Conservation (phyloP, 2,329 filamentous ascomycete species). For the Monilinia fructicola region DNA sequence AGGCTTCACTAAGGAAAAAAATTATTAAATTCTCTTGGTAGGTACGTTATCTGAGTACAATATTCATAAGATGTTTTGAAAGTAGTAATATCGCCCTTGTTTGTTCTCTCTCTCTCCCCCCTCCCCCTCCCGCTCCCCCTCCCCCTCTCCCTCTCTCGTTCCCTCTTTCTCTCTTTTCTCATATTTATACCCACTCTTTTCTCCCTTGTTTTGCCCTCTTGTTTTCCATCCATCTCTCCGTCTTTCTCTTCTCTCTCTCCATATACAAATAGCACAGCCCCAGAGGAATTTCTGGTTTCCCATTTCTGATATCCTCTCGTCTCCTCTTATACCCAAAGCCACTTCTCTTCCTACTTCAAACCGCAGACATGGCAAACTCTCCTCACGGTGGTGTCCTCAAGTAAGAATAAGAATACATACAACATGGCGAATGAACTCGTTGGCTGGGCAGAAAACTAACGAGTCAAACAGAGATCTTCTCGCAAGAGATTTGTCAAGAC, state of each 20-base stretch:
- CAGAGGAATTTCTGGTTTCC: neutral
- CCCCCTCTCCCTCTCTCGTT: neutral
- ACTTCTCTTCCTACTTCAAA: neutral
- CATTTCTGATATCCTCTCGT: conserved; percentile 11
- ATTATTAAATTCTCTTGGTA: conserved; percentile 17
- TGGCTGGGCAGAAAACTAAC: conserved; percentile 13
- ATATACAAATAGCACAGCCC: neutral
- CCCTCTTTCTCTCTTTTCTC: conserved; percentile 11
- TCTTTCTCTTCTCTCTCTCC: conserved; percentile 6
- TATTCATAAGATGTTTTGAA: neutral
- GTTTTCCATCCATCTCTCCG: neutral
- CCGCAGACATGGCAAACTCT: conserved; percentile 60
- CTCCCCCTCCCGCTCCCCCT: too few relatives aligned
- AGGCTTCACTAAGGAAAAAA: conserved; percentile 6
- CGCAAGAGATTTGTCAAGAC: conserved; percentile 83
- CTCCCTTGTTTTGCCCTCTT: neutral
- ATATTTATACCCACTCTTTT: conserved; percentile 1
- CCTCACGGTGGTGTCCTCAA: conserved; percentile 94
- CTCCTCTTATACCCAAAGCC: conserved; percentile 4
- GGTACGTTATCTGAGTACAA: neutral
- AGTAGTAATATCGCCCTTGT: neutral
- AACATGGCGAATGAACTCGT: neutral
- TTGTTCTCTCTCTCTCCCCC: neutral
- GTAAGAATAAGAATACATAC: conserved; percentile 39
- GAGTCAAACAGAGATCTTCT: conserved; percentile 65